phyloP scores from a whole-genome alignment of 371 early-diverging fungal species.

The Mucor lusitanicus region DNA sequence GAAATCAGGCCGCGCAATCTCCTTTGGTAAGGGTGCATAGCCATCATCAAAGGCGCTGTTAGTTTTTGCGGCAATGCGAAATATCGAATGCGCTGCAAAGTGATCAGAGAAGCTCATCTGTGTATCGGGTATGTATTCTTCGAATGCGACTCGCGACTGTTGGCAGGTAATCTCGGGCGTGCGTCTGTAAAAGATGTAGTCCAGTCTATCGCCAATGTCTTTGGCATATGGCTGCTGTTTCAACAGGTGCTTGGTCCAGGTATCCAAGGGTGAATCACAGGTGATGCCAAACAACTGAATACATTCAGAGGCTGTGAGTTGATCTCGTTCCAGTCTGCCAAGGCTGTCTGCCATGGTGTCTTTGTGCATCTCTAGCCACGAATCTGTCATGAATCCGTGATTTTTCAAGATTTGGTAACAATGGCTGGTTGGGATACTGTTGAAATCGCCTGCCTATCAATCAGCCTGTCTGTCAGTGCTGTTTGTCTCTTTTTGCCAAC shows the following conservation, averaged over 20 bases:
- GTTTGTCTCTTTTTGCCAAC: neutral
- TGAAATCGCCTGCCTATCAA: constrained; percentile 59
- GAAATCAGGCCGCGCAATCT: constrained; percentile 21
- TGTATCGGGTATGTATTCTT: constrained; percentile 42
- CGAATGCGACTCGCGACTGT: constrained; percentile 43
- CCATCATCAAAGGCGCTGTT: neutral
- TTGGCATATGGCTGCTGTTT: constrained; percentile 31
- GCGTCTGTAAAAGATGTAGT: constrained; percentile 57
- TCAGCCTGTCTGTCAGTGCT: neutral
- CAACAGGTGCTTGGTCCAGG: constrained; percentile 45
- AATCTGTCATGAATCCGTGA: constrained; percentile 57
- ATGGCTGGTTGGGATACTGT: constrained; percentile 54
- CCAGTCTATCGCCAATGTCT: constrained; percentile 56
- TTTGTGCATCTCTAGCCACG: constrained; percentile 53
- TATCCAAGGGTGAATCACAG: constrained; percentile 59
- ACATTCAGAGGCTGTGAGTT: constrained; percentile 20
- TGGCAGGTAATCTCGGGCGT: constrained; percentile 45
- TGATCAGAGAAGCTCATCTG: constrained; percentile 58
- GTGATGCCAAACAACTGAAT: constrained; percentile 54
- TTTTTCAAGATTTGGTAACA: constrained; percentile 44
- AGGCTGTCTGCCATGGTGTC: constrained; percentile 11
- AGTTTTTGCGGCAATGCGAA: constrained; percentile 14
- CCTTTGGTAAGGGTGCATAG: neutral
- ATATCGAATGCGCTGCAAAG: constrained; percentile 57
- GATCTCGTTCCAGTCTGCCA: neutral